Base-by-base conservation (phyloP, 192 early-diverging fungal species). In the Coemansia sp. region DNA sequence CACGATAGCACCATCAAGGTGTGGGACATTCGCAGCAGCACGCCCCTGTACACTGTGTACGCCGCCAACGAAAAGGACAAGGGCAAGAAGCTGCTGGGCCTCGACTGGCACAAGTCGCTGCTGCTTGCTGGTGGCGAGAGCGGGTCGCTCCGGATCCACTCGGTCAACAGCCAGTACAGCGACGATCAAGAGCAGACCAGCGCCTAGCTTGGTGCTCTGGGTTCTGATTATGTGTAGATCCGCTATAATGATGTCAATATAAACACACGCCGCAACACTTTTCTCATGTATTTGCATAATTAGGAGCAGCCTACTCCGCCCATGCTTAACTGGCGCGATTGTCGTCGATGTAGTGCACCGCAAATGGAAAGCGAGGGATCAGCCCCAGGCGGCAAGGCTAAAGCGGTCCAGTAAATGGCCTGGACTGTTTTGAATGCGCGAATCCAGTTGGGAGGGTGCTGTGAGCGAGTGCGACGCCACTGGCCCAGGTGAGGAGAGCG, bases 1-100 rank as follows among this genome's bases (percentile, higher is more conserved):
- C 94, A 96, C 70, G 97, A 99, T 77, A 83, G 88, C 41, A 85
- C 91, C 6, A 75, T 97, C 62, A 91, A 91, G 72, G 87, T 99
- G 24, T 98, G 96, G 96, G 97, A 99, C 77, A 91, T 98, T 24
- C 89, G 97, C 64, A 92, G 90, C 76, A 91, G 89, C 64, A 90
- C 88, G 36, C 88, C 93, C 34, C 72, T 96, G 68, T 95, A 96
- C 76, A 90, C 91, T 5, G 72, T 97, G 40, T 58, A 65, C 32
- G 70, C 79, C 12, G 65, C 79, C 19, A 59, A 40, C 65, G 74
- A 55, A 34, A 63, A 67, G 27, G 79, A 82, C 68, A 71, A 68
- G 58, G 74, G 68, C 41, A 82, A 82, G 79, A 82, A 82, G 74
- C 79, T 82, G 59, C 68, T 82, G 64, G 79, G 74, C 45, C 70